Conservation (phyloP, 169 alveolate genomes). For the Plasmodium billcollinsi region DNA sequence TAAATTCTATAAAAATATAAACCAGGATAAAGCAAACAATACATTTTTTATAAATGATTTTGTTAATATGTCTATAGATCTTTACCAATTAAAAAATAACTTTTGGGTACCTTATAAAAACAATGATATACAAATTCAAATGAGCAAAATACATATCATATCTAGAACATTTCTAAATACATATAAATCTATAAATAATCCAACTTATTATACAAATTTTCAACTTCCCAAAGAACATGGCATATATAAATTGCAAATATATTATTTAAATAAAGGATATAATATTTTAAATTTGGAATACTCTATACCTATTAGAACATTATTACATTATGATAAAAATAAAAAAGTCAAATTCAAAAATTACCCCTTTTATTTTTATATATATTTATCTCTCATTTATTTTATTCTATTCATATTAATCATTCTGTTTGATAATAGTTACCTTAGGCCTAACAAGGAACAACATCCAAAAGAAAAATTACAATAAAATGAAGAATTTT, state of each 20-base stretch:
- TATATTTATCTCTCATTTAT: slow-evolving; percentile 50
- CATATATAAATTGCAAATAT: slow-evolving; percentile 67
- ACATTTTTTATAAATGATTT: slow-evolving; percentile 42
- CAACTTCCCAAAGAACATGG: slow-evolving; percentile 63
- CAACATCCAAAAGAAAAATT: background rate
- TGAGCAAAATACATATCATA: slow-evolving; percentile 24
- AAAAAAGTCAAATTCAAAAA: slow-evolving; percentile 34
- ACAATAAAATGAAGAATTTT: background rate
- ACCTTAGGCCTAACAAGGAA: slow-evolving; percentile 1
- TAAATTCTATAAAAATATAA: slow-evolving; percentile 16
- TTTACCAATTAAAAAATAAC: slow-evolving; percentile 41
- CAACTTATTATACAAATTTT: slow-evolving; percentile 47
- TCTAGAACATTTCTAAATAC: slow-evolving; percentile 33
- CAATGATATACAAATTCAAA: slow-evolving; percentile 48
- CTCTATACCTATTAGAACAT: slow-evolving; percentile 49
- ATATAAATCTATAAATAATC: slow-evolving; percentile 8
- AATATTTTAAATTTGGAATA: slow-evolving; percentile 60
- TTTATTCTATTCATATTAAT: slow-evolving; percentile 42
- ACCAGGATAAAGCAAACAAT: background rate
- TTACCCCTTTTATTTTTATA: slow-evolving; percentile 72
- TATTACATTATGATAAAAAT: slow-evolving; percentile 68
- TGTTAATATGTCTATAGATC: slow-evolving; percentile 42
- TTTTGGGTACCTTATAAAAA: slow-evolving; percentile 69
- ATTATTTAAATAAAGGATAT: slow-evolving; percentile 61
- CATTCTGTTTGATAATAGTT: slow-evolving; percentile 51